Evolutionary conservation across 108 stramenopile genomes (phyloP).

Genomic region (Nitzschia palea): DNA sequence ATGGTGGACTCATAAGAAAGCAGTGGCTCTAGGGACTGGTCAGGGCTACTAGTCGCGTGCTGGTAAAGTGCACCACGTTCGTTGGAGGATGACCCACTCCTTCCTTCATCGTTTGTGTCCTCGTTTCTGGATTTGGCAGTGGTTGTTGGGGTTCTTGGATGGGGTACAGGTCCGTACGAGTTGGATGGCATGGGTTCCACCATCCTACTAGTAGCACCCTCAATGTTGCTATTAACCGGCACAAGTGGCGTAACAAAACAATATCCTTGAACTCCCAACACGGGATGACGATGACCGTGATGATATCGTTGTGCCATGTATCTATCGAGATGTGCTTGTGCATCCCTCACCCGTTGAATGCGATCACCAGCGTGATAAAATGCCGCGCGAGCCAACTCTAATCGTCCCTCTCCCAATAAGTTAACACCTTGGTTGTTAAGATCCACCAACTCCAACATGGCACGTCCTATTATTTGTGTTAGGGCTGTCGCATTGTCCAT

Average conservation of each 20-base stretch:
- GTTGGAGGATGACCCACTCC: too few relatives aligned
- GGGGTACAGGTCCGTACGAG: background rate
- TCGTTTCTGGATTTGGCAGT: too few relatives aligned
- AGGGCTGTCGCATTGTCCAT: background rate
- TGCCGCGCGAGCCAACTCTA: constrained; percentile 4
- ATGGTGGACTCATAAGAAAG: background rate
- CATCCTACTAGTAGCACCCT: background rate
- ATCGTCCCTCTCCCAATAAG: background rate
- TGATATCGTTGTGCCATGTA: background rate
- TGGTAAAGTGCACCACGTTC: too few relatives aligned
- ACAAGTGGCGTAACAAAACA: background rate
- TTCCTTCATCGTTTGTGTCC: too few relatives aligned
- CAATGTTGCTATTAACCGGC: background rate
- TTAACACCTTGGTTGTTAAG: constrained; percentile 10
- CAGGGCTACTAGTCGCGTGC: background rate
- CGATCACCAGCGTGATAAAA: constrained; percentile 1
- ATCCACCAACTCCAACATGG: constrained; percentile 1
- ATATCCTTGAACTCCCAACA: background rate
- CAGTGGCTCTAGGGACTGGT: background rate
- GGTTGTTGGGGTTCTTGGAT: too few relatives aligned
- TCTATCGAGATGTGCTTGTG: background rate
- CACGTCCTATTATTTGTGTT: background rate
- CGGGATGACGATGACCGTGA: background rate
- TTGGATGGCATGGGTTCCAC: background rate
- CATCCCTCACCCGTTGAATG: background rate